Evolutionary conservation across 768 basidiomycete genomes (phyloP).

Genomic region (Vishniacozyma victoriae): DNA sequence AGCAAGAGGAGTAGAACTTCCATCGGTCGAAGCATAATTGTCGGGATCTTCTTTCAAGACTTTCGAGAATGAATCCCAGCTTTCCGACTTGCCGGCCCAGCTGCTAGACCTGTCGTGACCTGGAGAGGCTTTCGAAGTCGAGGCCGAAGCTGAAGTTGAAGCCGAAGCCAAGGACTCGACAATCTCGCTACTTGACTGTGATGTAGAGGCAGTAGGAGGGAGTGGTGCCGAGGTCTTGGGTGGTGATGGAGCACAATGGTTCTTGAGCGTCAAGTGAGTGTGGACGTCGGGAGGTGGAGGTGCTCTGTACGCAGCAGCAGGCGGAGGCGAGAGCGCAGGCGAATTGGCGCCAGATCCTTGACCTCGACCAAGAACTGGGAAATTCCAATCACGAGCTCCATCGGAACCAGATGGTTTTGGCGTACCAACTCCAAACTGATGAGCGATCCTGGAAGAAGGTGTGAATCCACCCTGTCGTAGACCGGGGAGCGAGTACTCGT

Average conservation of each 20-base stretch:
- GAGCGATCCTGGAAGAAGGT: slow-evolving; percentile 16
- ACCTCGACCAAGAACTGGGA: slow-evolving; percentile 17
- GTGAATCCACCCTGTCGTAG: slow-evolving; percentile 18
- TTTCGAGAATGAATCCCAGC: slow-evolving; percentile 31
- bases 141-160: neutral
- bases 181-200: neutral
- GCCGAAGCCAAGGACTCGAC: neutral
- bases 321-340: slow-evolving; percentile 22
- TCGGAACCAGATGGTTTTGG: neutral
- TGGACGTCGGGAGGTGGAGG: slow-evolving; percentile 40
- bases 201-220: slow-evolving; percentile 21
- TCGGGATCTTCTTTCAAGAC: slow-evolving; percentile 10
- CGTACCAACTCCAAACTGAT: slow-evolving; percentile 20
- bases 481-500: slow-evolving; percentile 19
- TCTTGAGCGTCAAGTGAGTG: slow-evolving; percentile 38
- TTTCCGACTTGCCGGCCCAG: slow-evolving; percentile 35
- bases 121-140: slow-evolving; percentile 15
- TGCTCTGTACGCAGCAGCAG: slow-evolving; percentile 24
- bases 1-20: slow-evolving; percentile 33
- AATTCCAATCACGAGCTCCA: slow-evolving; percentile 31
- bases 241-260: slow-evolving; percentile 45
- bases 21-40: slow-evolving; percentile 12
- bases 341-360: slow-evolving; percentile 22
- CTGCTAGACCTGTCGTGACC: slow-evolving; percentile 40
- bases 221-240: slow-evolving; percentile 41